A percentile compares a stretch with the other conserved stretches of the same genome.
These are phyloP conservation scores for Primulina eburnea DNA, from an alignment of 257 asterid species.

Conservation along the genomic window DNA sequence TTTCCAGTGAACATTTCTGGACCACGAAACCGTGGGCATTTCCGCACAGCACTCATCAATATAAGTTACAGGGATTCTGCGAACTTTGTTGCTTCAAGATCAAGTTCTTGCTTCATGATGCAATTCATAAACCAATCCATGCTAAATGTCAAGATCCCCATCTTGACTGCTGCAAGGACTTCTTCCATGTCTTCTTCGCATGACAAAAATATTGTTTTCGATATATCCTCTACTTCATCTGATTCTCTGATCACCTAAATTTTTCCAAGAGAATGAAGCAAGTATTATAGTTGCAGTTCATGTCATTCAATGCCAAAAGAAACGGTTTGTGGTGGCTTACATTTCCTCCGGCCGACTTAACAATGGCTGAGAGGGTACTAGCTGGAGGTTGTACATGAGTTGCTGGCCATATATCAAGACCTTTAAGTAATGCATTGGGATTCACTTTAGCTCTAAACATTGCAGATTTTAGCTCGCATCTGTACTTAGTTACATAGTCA, in stretches of 20 bases:
- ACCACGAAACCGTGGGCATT: background rate
- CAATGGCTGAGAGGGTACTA: slow-evolving; percentile 53
- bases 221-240: slow-evolving; percentile 41
- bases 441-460: slow-evolving; percentile 53
- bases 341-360: slow-evolving; percentile 77
- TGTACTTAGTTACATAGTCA: slow-evolving; percentile 51
- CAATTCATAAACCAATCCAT: slow-evolving; percentile 88
- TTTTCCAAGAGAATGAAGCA: background rate
- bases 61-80: slow-evolving; percentile 51
- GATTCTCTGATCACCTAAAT: slow-evolving; percentile 48
- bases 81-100: slow-evolving; percentile 76
- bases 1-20: too few relatives aligned
- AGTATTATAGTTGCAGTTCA: background rate
- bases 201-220: slow-evolving; percentile 61
- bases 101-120: slow-evolving; percentile 81
- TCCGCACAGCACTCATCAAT: background rate
- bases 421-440: slow-evolving; percentile 62
- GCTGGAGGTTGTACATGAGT: slow-evolving; percentile 70
- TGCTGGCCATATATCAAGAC: slow-evolving; percentile 61
- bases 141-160: slow-evolving; percentile 66
- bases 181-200: slow-evolving; percentile 85
- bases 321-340: slow-evolving; percentile 39
- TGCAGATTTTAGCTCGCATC: slow-evolving; percentile 57
- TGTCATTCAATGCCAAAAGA: too few relatives aligned
- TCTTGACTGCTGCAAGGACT: slow-evolving; percentile 59